Evolutionary conservation across 495 filamentous ascomycete species (phyloP), one percentile per base, ranked within the genome.

Genomic region (Penicillium malachiteum): DNA sequence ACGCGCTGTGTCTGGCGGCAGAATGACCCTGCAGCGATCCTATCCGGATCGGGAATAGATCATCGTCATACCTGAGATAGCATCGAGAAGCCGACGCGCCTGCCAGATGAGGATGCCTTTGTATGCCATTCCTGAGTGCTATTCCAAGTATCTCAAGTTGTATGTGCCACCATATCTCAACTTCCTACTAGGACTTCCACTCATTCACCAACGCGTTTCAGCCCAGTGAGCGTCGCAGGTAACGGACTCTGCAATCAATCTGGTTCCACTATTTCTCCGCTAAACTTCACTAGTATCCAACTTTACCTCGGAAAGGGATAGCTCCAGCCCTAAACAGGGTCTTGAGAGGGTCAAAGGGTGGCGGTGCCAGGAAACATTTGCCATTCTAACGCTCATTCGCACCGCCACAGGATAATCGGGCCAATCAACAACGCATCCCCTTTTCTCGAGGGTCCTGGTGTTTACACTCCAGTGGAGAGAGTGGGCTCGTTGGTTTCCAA

Each of bases 281-380:
- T 37, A 37, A 44, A 32, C 13, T 46, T 9, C 43, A 32, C 26
- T 46, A n/a, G 4, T 26, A 31, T 10, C n/a, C 11, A 21, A 13
- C 13, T 26, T 46, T 5, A 14, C 16, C 43, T 46, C 13, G 7
- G 8, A n/a, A 7, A 4, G 31, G 43, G 13, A 30, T 46, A 33
- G 43, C 26, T 46, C 30, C 43, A 46, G 43, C 43, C 43, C 26
- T 46, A 46, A 41, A 41, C 39, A 10, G 34, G 34, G 12, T 37
- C 9, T 37, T 26, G 21, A 26, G 21, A 26, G 21, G 41, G 41
- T 26, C 10, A 11, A 26, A 21, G 12, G 26, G 41, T 44, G 41
- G 41, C 17, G 41, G 41, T 26, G 17, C 16, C 26, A 26, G 17
- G 13, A 11, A 26, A 44, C 26, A 9, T 44, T n/a, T 44, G 3